A percentile compares a stretch with the other conserved stretches of the same genome.
phyloP scores from a whole-genome alignment of 352 stramenopile species.

The Phytophthora litchii region DNA sequence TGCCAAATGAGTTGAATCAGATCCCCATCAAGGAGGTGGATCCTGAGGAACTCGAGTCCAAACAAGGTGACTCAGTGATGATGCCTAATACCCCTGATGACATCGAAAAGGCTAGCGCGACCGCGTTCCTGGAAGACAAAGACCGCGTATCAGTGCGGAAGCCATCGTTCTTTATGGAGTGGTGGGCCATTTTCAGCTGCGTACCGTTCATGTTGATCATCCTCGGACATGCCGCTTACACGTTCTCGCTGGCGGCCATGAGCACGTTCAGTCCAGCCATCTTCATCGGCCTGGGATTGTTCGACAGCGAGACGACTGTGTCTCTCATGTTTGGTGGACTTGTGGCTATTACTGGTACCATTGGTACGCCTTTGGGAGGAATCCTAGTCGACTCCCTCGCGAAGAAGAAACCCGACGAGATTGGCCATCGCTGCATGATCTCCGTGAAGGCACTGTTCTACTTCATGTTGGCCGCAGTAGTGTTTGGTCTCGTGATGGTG shows the following conservation, averaged over 20 bases:
- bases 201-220: slow-evolving; percentile 81
- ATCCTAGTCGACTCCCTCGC: slow-evolving; percentile 68
- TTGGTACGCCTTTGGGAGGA: slow-evolving; percentile 89
- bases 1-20: slow-evolving; percentile 64
- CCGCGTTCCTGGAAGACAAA: slow-evolving; percentile 39
- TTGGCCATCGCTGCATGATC: slow-evolving; percentile 52
- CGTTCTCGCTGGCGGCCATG: slow-evolving; percentile 86
- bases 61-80: slow-evolving; percentile 19
- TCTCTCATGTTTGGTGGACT: slow-evolving; percentile 88
- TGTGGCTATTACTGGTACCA: slow-evolving; percentile 82
- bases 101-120: slow-evolving; percentile 28
- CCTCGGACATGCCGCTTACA: slow-evolving; percentile 87
- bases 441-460: slow-evolving; percentile 73
- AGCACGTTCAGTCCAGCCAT: slow-evolving; percentile 90
- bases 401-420: slow-evolving; percentile 38
- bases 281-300: slow-evolving; percentile 90
- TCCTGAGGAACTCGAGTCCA: slow-evolving; percentile 27
- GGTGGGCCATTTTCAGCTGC: slow-evolving; percentile 70
- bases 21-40: slow-evolving; percentile 44
- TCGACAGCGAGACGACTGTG: slow-evolving; percentile 81
- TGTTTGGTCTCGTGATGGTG: slow-evolving; percentile 70
- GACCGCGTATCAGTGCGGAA: slow-evolving; percentile 18
- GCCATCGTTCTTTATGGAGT: slow-evolving; percentile 58
- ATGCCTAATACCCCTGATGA: slow-evolving; percentile 28
- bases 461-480: slow-evolving; percentile 60